phyloP scores from a whole-genome alignment of 1,139 yeast species.

The Yamadazyma kanchanaburiensis region DNA sequence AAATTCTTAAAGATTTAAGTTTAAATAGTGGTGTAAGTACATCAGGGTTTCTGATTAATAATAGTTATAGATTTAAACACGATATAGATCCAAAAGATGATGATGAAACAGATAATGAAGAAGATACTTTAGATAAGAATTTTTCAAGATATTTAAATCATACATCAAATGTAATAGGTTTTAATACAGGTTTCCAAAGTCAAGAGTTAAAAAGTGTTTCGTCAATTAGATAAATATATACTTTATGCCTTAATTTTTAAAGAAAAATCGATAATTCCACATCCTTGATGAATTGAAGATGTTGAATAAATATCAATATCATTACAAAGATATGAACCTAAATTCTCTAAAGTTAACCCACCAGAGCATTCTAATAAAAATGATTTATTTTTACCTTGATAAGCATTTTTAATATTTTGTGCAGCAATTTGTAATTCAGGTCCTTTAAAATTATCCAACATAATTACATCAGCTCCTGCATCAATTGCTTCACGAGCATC shows the following conservation, averaged over 20 bases:
- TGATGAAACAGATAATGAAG: conserved; percentile 2
- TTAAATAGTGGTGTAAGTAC: conserved; percentile 22
- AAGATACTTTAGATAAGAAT: conserved; percentile 15
- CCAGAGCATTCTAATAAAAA: conserved; percentile 89
- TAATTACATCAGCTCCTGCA: conserved; percentile 94
- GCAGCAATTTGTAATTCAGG: conserved; percentile 68
- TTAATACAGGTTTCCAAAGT: conserved; percentile 43
- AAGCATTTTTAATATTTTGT: conserved; percentile 51
- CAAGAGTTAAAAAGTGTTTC: conserved; percentile 36
- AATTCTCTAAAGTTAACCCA: conserved; percentile 72
- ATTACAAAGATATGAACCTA: conserved; percentile 63
- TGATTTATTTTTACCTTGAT: conserved; percentile 46
- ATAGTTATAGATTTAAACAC: conserved; percentile 7
- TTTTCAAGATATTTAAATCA: conserved; percentile 29
- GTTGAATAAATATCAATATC: conserved; percentile 91
- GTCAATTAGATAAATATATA: conserved; percentile 27
- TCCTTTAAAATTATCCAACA: conserved; percentile 87
- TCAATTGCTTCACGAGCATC: conserved; percentile 91
- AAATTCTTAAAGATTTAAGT: conserved; percentile 28
- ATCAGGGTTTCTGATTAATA: conserved; percentile 30
- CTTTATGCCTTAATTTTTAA: conserved; percentile 57
- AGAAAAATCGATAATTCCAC: conserved; percentile 76
- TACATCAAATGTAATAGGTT: conserved; percentile 40
- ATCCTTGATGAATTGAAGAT: conserved; percentile 91
- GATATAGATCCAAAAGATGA: conserved; percentile 6